Evolutionary conservation across 257 asterid genomes (phyloP), one percentile per base, ranked within the genome.

Genomic region (Linaria vulgaris): DNA sequence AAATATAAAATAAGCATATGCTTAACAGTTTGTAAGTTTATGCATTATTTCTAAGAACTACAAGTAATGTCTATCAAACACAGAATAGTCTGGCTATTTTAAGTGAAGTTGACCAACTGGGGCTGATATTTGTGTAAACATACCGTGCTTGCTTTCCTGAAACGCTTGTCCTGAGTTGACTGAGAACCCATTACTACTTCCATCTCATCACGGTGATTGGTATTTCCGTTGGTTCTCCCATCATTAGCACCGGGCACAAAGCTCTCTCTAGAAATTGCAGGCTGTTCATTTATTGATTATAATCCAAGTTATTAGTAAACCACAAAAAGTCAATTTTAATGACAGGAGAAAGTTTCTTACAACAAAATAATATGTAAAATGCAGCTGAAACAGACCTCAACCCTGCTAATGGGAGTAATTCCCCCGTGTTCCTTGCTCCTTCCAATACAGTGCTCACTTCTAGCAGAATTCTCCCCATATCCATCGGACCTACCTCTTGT

Each of bases 91-190:
- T n/a, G n/a, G n/a, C n/a, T n/a, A n/a, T n/a, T n/a, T n/a, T n/a
- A n/a, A n/a, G n/a, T n/a, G n/a, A n/a, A n/a, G n/a, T n/a, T n/a
- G n/a, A n/a, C n/a, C n/a, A n/a, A n/a, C n/a, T n/a, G n/a, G n/a
- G n/a, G n/a, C n/a, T n/a, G n/a, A n/a, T n/a, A n/a, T n/a, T n/a
- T n/a, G 34, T 27, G 34, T 27, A 27, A n/a, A n/a, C 77, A 61
- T 92, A 87, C 97, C 80, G 72, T 83, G 96, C 99, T 92, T 52
- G 95, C 61, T 89, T 89, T 92, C 78, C 91, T 82, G 59, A 58
- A 63, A 41, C 80, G 80, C 57, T 83, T 86, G 58, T 79, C 97
- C 76, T 83, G 97, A 49, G 83, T 80, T 31, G 87, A 71, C 81
- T 67, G 61, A 78, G 90, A 83, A 56, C 77, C 71, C 70, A 78